Percentiles rank a stretch among this genome's conserved stretches.
phyloP scores from a whole-genome alignment of 192 early-diverging fungal genomes.

The Chytriomyces confervae region DNA sequence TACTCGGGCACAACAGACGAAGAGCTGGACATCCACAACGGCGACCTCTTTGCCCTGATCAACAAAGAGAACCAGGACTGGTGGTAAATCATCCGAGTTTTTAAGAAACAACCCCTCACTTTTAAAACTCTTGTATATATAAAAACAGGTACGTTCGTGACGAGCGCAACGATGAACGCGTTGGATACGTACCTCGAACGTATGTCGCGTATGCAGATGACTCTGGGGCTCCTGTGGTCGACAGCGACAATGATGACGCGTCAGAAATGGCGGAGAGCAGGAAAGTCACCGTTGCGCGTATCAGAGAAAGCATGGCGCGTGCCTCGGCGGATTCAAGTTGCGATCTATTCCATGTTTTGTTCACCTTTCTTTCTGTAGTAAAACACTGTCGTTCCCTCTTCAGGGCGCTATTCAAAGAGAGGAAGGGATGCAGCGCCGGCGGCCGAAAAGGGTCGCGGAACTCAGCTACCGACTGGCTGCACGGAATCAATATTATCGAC shows the following conservation, averaged over 20 bases:
- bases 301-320: conserved; percentile 1
- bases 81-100: conserved; percentile 45
- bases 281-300: background rate
- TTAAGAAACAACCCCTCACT: background rate
- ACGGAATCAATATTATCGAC: conserved; percentile 26
- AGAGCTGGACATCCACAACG: conserved; percentile 49
- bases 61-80: conserved; percentile 56
- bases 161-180: conserved; percentile 2
- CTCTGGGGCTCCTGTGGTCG: conserved; percentile 13
- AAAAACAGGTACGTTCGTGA: conserved; percentile 21
- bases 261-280: background rate
- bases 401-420: background rate
- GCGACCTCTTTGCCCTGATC: conserved; percentile 47
- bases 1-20: conserved; percentile 52
- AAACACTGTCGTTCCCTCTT: too few relatives aligned
- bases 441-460: background rate
- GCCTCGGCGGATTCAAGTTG: conserved; percentile 14
- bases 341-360: background rate
- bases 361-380: too few relatives aligned
- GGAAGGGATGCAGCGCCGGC: background rate
- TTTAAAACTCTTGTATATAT: conserved; percentile 12
- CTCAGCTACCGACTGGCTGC: conserved; percentile 23
- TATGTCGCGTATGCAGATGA: conserved; percentile 45
- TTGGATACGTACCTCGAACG: conserved; percentile 52
- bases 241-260: conserved; percentile 9